A percentile compares a stretch with the other conserved stretches of the same genome.
Evolutionary conservation across 108 stramenopile genomes (phyloP).

Genomic region (Schizochytrium sp.): DNA sequence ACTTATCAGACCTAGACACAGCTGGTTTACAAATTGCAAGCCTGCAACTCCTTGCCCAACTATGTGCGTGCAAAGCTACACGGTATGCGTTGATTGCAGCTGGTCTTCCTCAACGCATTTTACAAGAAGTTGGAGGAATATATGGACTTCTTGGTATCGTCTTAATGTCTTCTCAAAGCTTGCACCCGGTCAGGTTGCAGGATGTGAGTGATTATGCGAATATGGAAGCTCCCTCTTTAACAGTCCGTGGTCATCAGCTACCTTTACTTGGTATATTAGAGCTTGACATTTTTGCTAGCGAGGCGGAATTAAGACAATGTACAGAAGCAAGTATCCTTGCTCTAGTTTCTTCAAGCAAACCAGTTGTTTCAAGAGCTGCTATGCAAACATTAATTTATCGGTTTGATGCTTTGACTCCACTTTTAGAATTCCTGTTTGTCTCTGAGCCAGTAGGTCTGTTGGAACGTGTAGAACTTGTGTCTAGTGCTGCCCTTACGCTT

Average conservation of each 20-base stretch:
- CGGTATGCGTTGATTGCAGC: not conserved
- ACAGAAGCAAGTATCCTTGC: not conserved
- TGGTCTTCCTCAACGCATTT: not conserved
- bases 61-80: not conserved
- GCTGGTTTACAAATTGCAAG: not conserved
- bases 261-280: not conserved
- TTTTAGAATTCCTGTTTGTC: not conserved
- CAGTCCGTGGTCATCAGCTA: not conserved
- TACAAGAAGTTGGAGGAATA: not conserved
- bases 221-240: too few species aligned
- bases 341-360: not conserved
- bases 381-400: not conserved
- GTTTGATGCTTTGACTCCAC: not conserved
- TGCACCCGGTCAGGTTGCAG: not conserved
- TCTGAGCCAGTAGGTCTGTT: not conserved
- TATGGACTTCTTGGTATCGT: not conserved
- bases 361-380: not conserved
- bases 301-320: not conserved
- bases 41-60: not conserved
- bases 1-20: not conserved
- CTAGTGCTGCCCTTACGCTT: not conserved
- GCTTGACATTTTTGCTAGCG: not conserved
- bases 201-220: not conserved
- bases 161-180: not conserved
- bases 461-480: not conserved